Evolutionary conservation across 345 rosid genomes (phyloP), one percentile per base, ranked within the genome.

Genomic region (Sisymbrium irio): DNA sequence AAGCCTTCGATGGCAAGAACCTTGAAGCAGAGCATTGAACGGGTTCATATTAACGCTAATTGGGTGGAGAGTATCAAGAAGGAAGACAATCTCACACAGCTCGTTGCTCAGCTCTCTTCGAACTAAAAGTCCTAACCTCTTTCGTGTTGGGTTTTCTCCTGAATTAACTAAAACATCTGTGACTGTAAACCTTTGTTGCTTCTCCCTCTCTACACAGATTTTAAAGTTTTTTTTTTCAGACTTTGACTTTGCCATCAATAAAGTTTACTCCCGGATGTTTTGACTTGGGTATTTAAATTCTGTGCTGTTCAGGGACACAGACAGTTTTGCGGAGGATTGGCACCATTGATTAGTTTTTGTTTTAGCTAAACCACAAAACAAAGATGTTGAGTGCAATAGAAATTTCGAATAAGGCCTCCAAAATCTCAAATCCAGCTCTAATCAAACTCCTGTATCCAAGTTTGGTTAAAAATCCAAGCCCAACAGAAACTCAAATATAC

Each of bases 1-100:
- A 85, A 69, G 76, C 82, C 93, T 28, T 70, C 94, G 0, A 83
- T 88, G 47, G 83, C 87, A 3, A 87, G 99, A 79, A 95, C 98
- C 40, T 80, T 92, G 90, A 95, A 86, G 88, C 99, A 95, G 85
- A 88, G 98, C 85, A 68, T 90, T 17, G 98, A 95, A 59, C 73
- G 82, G 54, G 92, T 88, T 17, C 69, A 72, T 74, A 89, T 92
- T 40, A 95, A 88, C 20, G 90, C 98, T 7, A 85, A 77, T 22
- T 90, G 98, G 99, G 96, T 83, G 37, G 81, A 86, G 75, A 86
- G 87, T 83, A 55, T 95, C 67, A 83, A 65, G 77, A 80, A 80
- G 11, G 99, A 95, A 75, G 62, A 72, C 7, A 18, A 79, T 25
- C 85, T 95, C 20, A 70, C 73, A 0, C 83, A 83, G 22, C 87